Evolutionary conservation across 345 rosid genomes (phyloP).

Genomic region (Limnanthes douglasii): DNA sequence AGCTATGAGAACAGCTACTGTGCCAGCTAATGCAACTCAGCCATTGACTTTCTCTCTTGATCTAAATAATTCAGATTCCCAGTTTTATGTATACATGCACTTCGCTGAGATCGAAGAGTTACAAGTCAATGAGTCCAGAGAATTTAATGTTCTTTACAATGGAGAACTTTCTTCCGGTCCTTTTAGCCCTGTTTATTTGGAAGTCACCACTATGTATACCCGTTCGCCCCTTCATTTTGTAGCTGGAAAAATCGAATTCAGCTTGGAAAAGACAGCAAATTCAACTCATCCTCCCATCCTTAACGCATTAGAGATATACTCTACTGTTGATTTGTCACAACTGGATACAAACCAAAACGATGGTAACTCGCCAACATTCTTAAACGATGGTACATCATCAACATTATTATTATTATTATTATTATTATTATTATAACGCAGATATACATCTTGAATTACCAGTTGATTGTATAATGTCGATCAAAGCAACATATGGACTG

Average conservation of each 20-base stretch:
- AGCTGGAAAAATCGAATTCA: neutral
- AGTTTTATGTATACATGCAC: constrained; percentile 12
- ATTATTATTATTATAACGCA: no score
- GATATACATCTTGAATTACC: neutral
- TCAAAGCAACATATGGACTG: constrained; percentile 13
- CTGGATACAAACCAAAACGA: neutral
- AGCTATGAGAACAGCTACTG: constrained; percentile 14
- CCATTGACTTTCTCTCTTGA: constrained; percentile 8
- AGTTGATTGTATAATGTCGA: constrained; percentile 18
- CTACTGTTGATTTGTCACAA: neutral
- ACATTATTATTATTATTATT: neutral
- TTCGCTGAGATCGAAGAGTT: constrained; percentile 7
- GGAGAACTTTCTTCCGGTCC: constrained; percentile 4
- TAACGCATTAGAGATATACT: constrained; percentile 1
- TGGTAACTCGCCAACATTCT: no score
- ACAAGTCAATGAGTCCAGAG: neutral
- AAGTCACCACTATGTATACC: neutral
- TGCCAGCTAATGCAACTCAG: constrained; percentile 5
- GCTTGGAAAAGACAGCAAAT: neutral
- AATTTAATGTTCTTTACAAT: neutral
- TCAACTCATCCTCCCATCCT: constrained; percentile 7
- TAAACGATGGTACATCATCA: neutral
- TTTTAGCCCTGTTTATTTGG: neutral
- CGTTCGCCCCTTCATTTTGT: neutral
- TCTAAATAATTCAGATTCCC: neutral